These are phyloP conservation scores for Schwanniomyces sp. DNA, from an alignment of 805 yeast species.

Conservation along the genomic window DNA sequence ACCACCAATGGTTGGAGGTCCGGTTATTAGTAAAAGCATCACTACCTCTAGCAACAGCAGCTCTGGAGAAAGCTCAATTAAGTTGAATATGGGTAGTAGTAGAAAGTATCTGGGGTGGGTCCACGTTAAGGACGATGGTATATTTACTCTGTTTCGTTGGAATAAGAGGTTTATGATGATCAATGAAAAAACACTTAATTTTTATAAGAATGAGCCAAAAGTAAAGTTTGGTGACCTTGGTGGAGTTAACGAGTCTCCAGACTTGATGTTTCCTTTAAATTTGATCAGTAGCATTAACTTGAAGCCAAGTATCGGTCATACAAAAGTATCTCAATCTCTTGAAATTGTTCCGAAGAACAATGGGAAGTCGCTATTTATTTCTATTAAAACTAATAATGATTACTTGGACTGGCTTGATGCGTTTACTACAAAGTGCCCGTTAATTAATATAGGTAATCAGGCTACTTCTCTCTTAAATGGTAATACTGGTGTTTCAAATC, in stretches of 20 bases:
- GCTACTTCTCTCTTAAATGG: conserved; percentile 16
- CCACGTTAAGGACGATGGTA: conserved; percentile 87
- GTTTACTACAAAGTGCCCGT: conserved; percentile 74
- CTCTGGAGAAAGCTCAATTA: conserved; percentile 6
- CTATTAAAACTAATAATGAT: conserved; percentile 77
- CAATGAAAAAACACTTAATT: conserved; percentile 69
- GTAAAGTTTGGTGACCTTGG: conserved; percentile 30
- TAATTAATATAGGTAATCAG: conserved; percentile 40
- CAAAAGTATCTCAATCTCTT: conserved; percentile 56
- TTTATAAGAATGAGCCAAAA: conserved; percentile 65
- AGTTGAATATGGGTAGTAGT: conserved; percentile 21
- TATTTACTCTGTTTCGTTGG: conserved; percentile 84
- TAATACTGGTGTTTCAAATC: conserved; percentile 70
- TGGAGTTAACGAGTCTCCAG: conserved; percentile 19
- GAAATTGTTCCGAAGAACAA: conserved; percentile 64
- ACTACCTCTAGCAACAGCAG: not conserved
- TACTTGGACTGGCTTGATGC: conserved; percentile 89
- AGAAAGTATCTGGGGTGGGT: conserved; percentile 75
- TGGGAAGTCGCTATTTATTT: conserved; percentile 65
- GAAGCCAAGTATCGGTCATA: conserved; percentile 51
- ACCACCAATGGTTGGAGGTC: conserved; percentile 27
- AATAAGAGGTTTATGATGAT: conserved; percentile 81
- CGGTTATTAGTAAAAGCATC: not conserved
- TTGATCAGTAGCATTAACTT: conserved; percentile 48
- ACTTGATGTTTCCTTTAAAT: conserved; percentile 38